Conservation (phyloP, 2,329 filamentous ascomycete species). For the Rasamsonia emersonii region DNA sequence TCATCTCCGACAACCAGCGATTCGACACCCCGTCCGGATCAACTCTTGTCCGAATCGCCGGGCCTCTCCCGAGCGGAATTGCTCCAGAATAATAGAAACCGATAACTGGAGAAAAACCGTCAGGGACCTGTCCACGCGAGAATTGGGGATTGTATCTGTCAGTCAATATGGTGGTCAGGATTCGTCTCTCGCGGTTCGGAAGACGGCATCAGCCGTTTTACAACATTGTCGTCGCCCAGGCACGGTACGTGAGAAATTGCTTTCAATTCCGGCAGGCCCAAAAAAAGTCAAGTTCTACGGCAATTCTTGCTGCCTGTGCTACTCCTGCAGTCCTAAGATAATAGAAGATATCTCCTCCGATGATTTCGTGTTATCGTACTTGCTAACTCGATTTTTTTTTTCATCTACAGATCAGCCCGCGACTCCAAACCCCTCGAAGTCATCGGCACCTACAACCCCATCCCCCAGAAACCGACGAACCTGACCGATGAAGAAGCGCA, state of each 20-base stretch:
- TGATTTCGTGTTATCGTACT: slow-evolving; percentile 4
- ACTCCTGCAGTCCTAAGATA: background rate
- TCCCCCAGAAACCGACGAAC: slow-evolving; percentile 45
- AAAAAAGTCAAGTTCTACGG: too few relatives aligned
- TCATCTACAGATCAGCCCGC: slow-evolving; percentile 61
- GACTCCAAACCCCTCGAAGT: slow-evolving; percentile 89
- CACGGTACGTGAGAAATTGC: slow-evolving; percentile 52
- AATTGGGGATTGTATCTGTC: slow-evolving; percentile 1
- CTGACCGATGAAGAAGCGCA: slow-evolving; percentile 38
- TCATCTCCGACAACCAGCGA: too few relatives aligned
- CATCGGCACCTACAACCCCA: slow-evolving; percentile 59
- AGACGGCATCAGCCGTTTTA: slow-evolving; percentile 83
- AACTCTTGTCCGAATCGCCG: slow-evolving; percentile 10
- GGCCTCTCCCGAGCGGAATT: background rate
- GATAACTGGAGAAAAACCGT: too few relatives aligned
- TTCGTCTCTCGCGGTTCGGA: slow-evolving; percentile 89
- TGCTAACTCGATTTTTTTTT: slow-evolving; percentile 1
- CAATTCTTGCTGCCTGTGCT: background rate
- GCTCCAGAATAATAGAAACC: too few relatives aligned
- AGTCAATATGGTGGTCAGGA: slow-evolving; percentile 75
- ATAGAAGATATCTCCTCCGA: background rate
- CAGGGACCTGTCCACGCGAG: too few relatives aligned
- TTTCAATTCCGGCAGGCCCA: background rate
- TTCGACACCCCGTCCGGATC: too few relatives aligned
- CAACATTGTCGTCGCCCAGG: slow-evolving; percentile 94